These are phyloP conservation scores for Poa pratensis DNA, from an alignment of 176 grass and related monocot species.

Conservation along the genomic window DNA sequence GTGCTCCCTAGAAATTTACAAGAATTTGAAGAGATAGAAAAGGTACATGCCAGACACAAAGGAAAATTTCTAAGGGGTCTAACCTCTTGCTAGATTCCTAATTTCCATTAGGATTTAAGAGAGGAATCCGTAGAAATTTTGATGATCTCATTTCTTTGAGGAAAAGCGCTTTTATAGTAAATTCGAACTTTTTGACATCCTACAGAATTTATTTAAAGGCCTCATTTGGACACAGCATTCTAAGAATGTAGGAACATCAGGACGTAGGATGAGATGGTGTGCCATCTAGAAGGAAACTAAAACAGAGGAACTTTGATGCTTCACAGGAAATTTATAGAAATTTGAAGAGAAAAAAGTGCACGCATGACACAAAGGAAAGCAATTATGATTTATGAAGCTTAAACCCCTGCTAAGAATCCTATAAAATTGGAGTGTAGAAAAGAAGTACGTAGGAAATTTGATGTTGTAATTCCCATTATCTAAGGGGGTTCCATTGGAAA, in stretches of 20 bases:
- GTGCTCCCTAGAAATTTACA: not conserved
- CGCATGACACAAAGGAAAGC: not conserved
- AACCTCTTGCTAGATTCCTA: slow-evolving; percentile 5
- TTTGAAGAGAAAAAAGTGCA: not conserved
- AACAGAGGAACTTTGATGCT: not conserved
- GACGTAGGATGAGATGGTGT: not conserved
- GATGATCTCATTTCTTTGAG: slow-evolving; percentile 20
- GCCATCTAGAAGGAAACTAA: not conserved
- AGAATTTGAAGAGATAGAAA: slow-evolving; percentile 15
- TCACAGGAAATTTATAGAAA: not conserved
- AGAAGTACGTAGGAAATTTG: not conserved
- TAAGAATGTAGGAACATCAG: not conserved
- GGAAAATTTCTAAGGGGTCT: not conserved
- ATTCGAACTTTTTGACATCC: not conserved
- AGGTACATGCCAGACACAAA: slow-evolving; percentile 1
- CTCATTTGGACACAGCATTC: not conserved
- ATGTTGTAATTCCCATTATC: not conserved
- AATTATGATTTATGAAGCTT: not conserved
- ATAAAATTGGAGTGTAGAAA: not conserved
- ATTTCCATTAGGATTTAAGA: not conserved
- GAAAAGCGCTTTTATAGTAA: not conserved
- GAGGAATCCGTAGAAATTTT: not conserved
- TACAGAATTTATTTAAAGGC: slow-evolving; percentile 4
- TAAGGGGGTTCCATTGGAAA: not conserved
- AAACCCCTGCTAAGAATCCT: not conserved